phyloP scores from a whole-genome alignment of 106 monocot species.

The Agapanthus africanus region DNA sequence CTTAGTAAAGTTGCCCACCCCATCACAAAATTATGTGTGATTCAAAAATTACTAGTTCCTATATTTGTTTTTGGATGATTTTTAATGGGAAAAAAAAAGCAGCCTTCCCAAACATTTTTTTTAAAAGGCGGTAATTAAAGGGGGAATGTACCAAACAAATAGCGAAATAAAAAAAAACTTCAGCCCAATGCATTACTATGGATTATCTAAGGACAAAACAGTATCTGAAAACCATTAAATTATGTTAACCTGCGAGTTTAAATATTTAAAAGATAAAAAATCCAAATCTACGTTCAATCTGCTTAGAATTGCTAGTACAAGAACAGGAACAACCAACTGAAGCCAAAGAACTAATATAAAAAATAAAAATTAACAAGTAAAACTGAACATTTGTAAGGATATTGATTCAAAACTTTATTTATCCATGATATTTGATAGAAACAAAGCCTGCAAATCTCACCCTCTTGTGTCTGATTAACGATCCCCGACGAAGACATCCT shows the following conservation, averaged over 20 bases:
- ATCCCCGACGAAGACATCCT: constrained; percentile 30
- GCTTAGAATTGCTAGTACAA: too few relatives aligned
- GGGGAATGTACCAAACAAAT: background rate
- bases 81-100: background rate
- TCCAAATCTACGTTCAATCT: background rate
- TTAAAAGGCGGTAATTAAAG: background rate
- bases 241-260: background rate
- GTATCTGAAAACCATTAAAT: background rate
- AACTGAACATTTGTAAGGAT: background rate
- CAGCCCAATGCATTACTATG: too few relatives aligned
- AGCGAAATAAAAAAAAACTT: background rate
- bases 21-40: background rate
- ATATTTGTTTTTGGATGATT: background rate
- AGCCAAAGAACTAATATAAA: background rate
- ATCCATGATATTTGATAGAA: too few relatives aligned
- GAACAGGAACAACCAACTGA: background rate
- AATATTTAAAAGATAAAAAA: background rate
- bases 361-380: background rate
- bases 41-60: background rate
- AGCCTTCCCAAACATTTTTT: background rate
- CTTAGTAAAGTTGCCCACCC: background rate
- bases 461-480: constrained; percentile 31
- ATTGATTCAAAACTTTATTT: too few relatives aligned
- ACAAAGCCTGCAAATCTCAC: constrained; percentile 7
- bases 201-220: too few relatives aligned